Percentiles rank a stretch among this genome's conserved stretches.
Conservation (phyloP, 768 basidiomycete genomes). For the Leccinum longicurvipes region DNA sequence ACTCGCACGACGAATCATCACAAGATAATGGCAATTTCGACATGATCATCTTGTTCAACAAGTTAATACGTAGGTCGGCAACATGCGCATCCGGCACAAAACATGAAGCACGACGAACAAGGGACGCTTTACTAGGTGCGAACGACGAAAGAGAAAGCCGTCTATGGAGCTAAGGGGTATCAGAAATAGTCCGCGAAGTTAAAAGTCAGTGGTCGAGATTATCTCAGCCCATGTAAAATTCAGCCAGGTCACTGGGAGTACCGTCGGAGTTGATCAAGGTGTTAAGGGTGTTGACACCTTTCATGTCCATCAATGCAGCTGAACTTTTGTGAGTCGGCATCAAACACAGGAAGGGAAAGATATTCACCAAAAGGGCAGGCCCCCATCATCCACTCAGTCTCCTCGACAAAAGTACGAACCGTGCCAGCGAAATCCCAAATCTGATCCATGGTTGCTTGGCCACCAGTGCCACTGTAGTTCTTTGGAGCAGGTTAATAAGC, state of each 20-base stretch:
- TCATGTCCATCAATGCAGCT: slow-evolving; percentile 54
- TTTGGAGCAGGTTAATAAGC: slow-evolving; percentile 24
- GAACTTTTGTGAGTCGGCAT: slow-evolving; percentile 7
- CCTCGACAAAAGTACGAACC: slow-evolving; percentile 43
- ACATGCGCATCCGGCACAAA: slow-evolving; percentile 21
- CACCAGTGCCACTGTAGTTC: slow-evolving; percentile 48
- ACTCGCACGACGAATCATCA: neutral
- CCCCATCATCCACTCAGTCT: slow-evolving; percentile 27
- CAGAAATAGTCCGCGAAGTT: slow-evolving; percentile 5
- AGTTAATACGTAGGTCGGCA: slow-evolving; percentile 11
- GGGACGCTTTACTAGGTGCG: slow-evolving; percentile 2
- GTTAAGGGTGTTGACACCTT: slow-evolving; percentile 52
- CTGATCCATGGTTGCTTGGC: slow-evolving; percentile 35
- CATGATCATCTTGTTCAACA: slow-evolving; percentile 23
- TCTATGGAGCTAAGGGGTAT: slow-evolving; percentile 23
- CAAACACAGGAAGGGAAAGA: neutral
- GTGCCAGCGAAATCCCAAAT: slow-evolving; percentile 45
- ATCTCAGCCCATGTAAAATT: slow-evolving; percentile 38
- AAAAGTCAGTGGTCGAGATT: neutral
- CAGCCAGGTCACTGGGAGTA: slow-evolving; percentile 50
- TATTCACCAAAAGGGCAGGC: slow-evolving; percentile 62
- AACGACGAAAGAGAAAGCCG: neutral
- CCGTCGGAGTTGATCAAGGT: slow-evolving; percentile 44
- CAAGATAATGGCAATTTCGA: neutral
- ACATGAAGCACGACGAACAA: slow-evolving; percentile 13